phyloP scores from a whole-genome alignment of 2,329 filamentous ascomycete species.

The Fusarium guadeloupense region DNA sequence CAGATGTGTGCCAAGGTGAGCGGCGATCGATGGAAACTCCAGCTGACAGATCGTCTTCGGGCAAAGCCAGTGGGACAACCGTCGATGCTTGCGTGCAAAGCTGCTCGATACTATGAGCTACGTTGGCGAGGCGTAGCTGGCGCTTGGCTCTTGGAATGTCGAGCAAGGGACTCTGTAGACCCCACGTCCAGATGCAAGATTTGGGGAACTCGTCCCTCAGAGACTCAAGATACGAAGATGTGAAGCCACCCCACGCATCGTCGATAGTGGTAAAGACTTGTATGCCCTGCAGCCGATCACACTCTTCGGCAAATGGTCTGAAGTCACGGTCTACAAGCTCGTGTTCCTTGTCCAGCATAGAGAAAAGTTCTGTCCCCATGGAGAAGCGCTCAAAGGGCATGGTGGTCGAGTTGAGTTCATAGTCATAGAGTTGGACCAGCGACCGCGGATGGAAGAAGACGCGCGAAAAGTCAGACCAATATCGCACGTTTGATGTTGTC shows the following conservation, averaged over 20 bases:
- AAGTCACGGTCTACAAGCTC: slow-evolving; percentile 92
- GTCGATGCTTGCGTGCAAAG: slow-evolving; percentile 78
- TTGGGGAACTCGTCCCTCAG: slow-evolving; percentile 93
- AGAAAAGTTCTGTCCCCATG: slow-evolving; percentile 80
- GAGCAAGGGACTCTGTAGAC: slow-evolving; percentile 70
- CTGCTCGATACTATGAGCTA: slow-evolving; percentile 74
- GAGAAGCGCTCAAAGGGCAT: slow-evolving; percentile 93
- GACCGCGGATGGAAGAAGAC: slow-evolving; percentile 93
- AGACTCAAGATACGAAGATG: slow-evolving; percentile 76
- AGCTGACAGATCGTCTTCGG: slow-evolving; percentile 63
- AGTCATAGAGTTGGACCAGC: slow-evolving; percentile 86
- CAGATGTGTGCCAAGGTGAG: slow-evolving; percentile 83
- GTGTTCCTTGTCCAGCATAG: slow-evolving; percentile 77
- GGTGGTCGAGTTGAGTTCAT: slow-evolving; percentile 80
- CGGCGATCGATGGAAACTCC: slow-evolving; percentile 67
- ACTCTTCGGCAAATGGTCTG: slow-evolving; percentile 88
- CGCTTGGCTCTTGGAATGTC: slow-evolving; percentile 62
- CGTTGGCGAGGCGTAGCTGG: slow-evolving; percentile 72
- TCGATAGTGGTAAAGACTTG: slow-evolving; percentile 78
- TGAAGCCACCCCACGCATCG: slow-evolving; percentile 85
- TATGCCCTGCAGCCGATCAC: slow-evolving; percentile 88
- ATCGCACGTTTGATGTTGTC: slow-evolving; percentile 77
- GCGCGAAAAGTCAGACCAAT: slow-evolving; percentile 96
- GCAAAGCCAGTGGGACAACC: slow-evolving; percentile 77
- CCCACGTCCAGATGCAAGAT: slow-evolving; percentile 87